These are phyloP conservation scores for Aciculosporium take DNA, from an alignment of 2,329 filamentous ascomycete species.

Conservation along the genomic window DNA sequence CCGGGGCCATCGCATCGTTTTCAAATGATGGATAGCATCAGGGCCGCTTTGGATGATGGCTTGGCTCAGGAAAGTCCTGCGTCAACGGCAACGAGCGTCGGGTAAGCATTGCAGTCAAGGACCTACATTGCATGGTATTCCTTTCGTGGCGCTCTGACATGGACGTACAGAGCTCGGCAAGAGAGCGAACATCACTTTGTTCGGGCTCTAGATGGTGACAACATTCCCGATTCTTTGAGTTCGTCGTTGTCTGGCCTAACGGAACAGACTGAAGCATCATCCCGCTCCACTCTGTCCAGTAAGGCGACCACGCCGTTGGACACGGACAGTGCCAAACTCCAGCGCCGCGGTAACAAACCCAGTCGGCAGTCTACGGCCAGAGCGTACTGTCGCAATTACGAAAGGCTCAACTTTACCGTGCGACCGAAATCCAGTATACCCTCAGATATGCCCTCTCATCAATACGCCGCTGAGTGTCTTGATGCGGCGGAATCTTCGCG, in stretches of 20 bases:
- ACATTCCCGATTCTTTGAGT: conserved; percentile 27
- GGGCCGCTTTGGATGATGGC: conserved; percentile 13
- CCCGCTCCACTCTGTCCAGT: conserved; percentile 41
- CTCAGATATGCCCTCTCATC: conserved; percentile 50
- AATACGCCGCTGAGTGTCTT: conserved; percentile 87
- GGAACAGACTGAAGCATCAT: conserved; percentile 40
- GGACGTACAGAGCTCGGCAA: conserved; percentile 4
- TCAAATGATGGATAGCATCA: conserved; percentile 8
- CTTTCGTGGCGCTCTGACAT: neutral
- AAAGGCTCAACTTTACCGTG: conserved; percentile 38
- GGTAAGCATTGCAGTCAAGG: conserved; percentile 14
- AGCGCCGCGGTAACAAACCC: conserved; percentile 8
- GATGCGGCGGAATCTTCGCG: conserved; percentile 79
- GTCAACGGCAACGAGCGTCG: conserved; percentile 10
- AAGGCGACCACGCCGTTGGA: conserved; percentile 50
- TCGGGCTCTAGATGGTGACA: conserved; percentile 9
- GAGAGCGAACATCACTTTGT: conserved; percentile 9
- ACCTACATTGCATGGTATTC: neutral
- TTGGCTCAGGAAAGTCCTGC: conserved; percentile 11
- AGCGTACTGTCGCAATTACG: conserved; percentile 17
- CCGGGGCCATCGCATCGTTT: conserved; percentile 11
- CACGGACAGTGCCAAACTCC: conserved; percentile 15
- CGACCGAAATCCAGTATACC: conserved; percentile 76
- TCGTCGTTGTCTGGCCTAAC: conserved; percentile 40
- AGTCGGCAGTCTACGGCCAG: conserved; percentile 10